Evolutionary conservation across 371 early-diverging fungal genomes (phyloP).

Genomic region (Mortierella sp.): DNA sequence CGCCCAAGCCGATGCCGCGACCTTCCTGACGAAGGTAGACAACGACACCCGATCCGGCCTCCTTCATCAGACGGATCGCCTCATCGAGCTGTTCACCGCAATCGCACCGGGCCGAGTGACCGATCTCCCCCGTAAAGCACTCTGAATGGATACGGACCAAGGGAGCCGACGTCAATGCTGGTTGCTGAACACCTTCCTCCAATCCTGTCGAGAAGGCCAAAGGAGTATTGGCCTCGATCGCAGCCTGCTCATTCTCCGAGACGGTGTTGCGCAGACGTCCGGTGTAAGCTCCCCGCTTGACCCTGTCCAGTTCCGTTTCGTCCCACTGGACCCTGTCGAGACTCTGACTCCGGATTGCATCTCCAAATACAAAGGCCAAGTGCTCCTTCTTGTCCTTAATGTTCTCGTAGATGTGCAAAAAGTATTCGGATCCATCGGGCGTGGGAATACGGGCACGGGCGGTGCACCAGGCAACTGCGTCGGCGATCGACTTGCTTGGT

Average conservation of each 20-base stretch:
- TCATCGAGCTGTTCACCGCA: conserved; percentile 96
- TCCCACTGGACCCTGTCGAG: conserved; percentile 75
- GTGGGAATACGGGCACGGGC: conserved; percentile 88
- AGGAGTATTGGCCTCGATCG: conserved; percentile 9
- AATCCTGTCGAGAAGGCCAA: conserved; percentile 19
- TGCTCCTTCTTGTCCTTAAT: conserved; percentile 91
- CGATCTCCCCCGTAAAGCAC: conserved; percentile 97
- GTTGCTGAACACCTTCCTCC: not conserved
- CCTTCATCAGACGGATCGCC: conserved; percentile 91
- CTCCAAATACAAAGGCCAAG: conserved; percentile 93
- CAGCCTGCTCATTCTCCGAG: conserved; percentile 26
- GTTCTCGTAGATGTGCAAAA: conserved; percentile 89
- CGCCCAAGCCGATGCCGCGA: conserved; percentile 92
- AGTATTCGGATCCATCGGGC: conserved; percentile 85
- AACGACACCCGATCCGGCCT: conserved; percentile 88
- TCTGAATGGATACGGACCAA: conserved; percentile 95
- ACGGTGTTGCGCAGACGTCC: conserved; percentile 70
- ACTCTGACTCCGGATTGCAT: conserved; percentile 76
- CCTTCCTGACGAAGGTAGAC: conserved; percentile 97
- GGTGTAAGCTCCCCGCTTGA: conserved; percentile 83
- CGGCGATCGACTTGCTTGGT: conserved; percentile 7
- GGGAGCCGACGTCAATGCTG: conserved; percentile 60
- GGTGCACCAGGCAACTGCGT: conserved; percentile 51
- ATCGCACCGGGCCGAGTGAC: conserved; percentile 94
- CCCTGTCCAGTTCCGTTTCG: conserved; percentile 85